These are phyloP conservation scores for Urtica urens DNA, from an alignment of 306 rosid genomes.

Conservation along the genomic window DNA sequence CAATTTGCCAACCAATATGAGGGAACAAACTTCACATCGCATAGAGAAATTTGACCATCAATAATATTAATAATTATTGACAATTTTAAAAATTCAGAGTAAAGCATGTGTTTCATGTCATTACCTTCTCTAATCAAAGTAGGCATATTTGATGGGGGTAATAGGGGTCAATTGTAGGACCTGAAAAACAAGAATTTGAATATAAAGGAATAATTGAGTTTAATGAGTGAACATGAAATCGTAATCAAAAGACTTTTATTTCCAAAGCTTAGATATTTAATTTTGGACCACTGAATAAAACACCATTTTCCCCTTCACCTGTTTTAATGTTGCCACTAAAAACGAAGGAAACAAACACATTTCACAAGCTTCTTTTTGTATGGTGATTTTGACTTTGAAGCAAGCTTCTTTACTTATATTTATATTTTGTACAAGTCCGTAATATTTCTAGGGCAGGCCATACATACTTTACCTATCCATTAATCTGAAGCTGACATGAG, in stretches of 20 bases:
- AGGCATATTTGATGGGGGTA: not conserved
- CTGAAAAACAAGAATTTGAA: slow-evolving; percentile 4
- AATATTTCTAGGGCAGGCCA: not conserved
- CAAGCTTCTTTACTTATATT: slow-evolving; percentile 13
- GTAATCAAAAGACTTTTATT: not conserved
- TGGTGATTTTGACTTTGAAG: slow-evolving; percentile 7
- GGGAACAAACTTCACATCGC: not conserved
- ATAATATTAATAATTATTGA: not conserved
- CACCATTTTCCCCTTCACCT: not conserved
- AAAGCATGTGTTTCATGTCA: slow-evolving; percentile 7
- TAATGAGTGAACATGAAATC: not conserved
- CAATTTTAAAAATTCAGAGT: not conserved
- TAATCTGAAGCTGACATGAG: not conserved
- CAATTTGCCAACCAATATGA: not conserved
- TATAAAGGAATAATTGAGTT: not conserved
- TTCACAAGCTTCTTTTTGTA: slow-evolving; percentile 8
- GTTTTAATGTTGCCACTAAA: slow-evolving; percentile 4
- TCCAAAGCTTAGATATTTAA: not conserved
- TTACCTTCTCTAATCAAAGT: slow-evolving; percentile 13
- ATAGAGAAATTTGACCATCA: not conserved
- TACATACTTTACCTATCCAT: not conserved
- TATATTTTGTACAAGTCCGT: not conserved
- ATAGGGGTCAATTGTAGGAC: not conserved
- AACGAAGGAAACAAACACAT: not conserved
- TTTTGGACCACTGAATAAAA: slow-evolving; percentile 17